Evolutionary conservation across 2,329 filamentous ascomycete genomes (phyloP).

Genomic region (Botrytis byssoidea): DNA sequence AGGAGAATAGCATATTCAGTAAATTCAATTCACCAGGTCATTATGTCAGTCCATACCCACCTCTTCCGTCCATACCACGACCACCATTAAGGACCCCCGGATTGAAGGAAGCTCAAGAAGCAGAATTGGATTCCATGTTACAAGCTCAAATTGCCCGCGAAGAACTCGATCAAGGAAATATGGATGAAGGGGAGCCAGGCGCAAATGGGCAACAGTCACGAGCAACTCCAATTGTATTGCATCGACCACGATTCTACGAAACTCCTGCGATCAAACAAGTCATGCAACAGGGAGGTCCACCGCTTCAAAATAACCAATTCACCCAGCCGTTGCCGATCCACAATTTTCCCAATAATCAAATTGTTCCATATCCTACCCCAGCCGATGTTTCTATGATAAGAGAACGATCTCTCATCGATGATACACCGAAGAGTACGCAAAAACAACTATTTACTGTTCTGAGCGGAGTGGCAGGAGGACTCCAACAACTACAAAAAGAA

Average conservation of each 20-base stretch:
- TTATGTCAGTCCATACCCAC: constrained; percentile 24
- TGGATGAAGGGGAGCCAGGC: constrained; percentile 13
- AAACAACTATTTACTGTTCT: constrained; percentile 31
- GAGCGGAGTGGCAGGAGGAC: constrained; percentile 29
- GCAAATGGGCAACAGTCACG: constrained; percentile 1
- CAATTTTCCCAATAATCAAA: background rate
- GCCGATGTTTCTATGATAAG: background rate
- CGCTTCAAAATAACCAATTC: background rate
- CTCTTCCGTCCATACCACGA: constrained; percentile 18
- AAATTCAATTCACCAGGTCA: constrained; percentile 15
- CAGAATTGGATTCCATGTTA: constrained; percentile 27
- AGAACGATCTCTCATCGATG: constrained; percentile 26
- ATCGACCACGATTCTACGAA: constrained; percentile 16
- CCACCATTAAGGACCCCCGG: constrained; percentile 10
- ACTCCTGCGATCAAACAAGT: background rate
- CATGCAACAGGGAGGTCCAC: background rate
- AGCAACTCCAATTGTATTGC: background rate
- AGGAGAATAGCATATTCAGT: constrained; percentile 7
- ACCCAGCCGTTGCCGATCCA: background rate
- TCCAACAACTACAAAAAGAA: constrained; percentile 33
- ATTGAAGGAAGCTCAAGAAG: constrained; percentile 10
- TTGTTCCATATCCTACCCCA: background rate
- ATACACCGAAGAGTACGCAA: constrained; percentile 29
- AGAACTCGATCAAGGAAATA: constrained; percentile 11
- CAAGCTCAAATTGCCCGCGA: constrained; percentile 30